phyloP scores from a whole-genome alignment of 495 filamentous ascomycete genomes.

The Xylaria curta region DNA sequence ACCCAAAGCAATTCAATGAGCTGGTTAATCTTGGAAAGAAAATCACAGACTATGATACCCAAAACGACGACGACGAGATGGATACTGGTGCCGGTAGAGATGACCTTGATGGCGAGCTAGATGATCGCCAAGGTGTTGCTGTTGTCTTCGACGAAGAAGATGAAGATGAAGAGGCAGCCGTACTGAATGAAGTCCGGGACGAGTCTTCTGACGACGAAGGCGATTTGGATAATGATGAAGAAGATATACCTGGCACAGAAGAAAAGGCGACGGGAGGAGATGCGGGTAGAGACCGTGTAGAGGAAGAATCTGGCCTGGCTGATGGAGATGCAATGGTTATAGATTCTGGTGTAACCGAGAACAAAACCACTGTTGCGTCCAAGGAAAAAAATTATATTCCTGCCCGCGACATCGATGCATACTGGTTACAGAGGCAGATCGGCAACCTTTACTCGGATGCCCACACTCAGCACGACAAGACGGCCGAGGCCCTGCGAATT shows the following conservation, averaged over 20 bases:
- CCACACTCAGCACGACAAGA: constrained; percentile 89
- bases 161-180: constrained; percentile 81
- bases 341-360: constrained; percentile 61
- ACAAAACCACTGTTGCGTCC: constrained; percentile 41
- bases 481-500: constrained; percentile 78
- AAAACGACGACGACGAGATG: constrained; percentile 95
- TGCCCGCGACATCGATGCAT: constrained; percentile 92
- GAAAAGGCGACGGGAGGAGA: constrained; percentile 62
- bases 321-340: constrained; percentile 81
- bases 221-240: constrained; percentile 63
- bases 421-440: constrained; percentile 95
- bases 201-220: constrained; percentile 82
- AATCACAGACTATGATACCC: constrained; percentile 97
- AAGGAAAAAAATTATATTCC: constrained; percentile 70
- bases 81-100: constrained; percentile 66
- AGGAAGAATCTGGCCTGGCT: constrained; percentile 55
- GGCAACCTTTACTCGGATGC: constrained; percentile 86
- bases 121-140: constrained; percentile 94
- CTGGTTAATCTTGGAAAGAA: constrained; percentile 97
- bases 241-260: constrained; percentile 64
- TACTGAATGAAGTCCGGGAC: constrained; percentile 81
- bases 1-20: constrained; percentile 94
- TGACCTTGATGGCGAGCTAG: constrained; percentile 71
- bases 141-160: constrained; percentile 95
- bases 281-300: constrained; percentile 56